Evolutionary conservation across 129 eudicot species (phyloP).

Genomic region (Flaveria brownii): DNA sequence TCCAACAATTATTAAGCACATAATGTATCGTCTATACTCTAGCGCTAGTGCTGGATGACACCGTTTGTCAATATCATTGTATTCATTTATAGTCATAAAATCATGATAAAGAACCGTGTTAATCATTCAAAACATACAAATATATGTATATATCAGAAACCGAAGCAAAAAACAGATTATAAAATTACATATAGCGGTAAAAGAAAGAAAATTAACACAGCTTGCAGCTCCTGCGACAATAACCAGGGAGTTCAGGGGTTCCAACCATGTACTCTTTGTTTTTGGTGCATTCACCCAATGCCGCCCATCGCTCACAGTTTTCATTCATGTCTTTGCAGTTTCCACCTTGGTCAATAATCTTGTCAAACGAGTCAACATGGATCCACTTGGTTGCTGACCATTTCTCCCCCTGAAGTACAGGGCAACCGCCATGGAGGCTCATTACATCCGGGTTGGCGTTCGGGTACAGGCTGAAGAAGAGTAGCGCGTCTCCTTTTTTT

Average conservation of each 20-base stretch:
- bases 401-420: constrained; percentile 76
- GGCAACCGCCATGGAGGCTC: constrained; percentile 90
- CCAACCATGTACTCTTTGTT: constrained; percentile 84
- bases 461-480: constrained; percentile 84
- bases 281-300: constrained; percentile 83
- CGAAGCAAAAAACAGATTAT: not conserved
- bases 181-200: constrained; percentile 26
- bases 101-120: not conserved
- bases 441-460: constrained; percentile 65
- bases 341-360: constrained; percentile 50
- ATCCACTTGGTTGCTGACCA: constrained; percentile 97
- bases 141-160: constrained; percentile 21
- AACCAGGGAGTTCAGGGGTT: constrained; percentile 69
- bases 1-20: too few species aligned
- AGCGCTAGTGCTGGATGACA: too few species aligned
- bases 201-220: constrained; percentile 42
- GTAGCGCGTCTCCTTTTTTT: constrained; percentile 92
- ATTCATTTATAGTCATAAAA: constrained; percentile 9
- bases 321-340: constrained; percentile 56
- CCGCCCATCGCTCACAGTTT: constrained; percentile 83
- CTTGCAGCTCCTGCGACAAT: constrained; percentile 81
- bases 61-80: too few species aligned
- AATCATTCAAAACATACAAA: constrained; percentile 6
- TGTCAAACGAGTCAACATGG: constrained; percentile 78
- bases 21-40: too few species aligned